A percentile compares a stretch with the other conserved stretches of the same genome.
phyloP scores from a whole-genome alignment of 768 basidiomycete species.

The Boletus reticulatus region DNA sequence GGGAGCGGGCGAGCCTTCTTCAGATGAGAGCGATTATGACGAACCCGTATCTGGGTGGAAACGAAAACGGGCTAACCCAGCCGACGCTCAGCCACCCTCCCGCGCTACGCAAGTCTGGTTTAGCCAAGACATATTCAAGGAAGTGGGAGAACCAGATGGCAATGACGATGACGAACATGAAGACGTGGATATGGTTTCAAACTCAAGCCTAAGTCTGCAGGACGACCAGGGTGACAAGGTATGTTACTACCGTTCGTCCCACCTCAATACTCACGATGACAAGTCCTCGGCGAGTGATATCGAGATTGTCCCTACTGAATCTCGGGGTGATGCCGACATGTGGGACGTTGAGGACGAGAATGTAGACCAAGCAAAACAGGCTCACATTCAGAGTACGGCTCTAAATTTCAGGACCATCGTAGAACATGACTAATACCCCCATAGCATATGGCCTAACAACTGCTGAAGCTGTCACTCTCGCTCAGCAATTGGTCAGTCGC shows the following conservation, averaged over 20 bases:
- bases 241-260: neutral
- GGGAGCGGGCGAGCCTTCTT: constrained; percentile 45
- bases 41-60: constrained; percentile 36
- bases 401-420: neutral
- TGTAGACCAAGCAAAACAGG: constrained; percentile 63
- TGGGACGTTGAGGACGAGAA: constrained; percentile 85
- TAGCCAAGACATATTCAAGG: constrained; percentile 85
- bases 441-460: constrained; percentile 81
- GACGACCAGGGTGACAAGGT: constrained; percentile 31
- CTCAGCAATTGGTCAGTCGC: constrained; percentile 88
- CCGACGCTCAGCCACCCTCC: constrained; percentile 37
- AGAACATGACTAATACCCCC: constrained; percentile 1
- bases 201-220: constrained; percentile 32
- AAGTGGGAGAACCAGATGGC: constrained; percentile 37
- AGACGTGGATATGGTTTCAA: constrained; percentile 26
- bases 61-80: constrained; percentile 35
- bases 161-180: constrained; percentile 28
- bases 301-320: constrained; percentile 68
- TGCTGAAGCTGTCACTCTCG: constrained; percentile 87
- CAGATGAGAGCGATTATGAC: constrained; percentile 50
- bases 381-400: constrained; percentile 63
- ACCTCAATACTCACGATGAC: constrained; percentile 10
- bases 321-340: constrained; percentile 55
- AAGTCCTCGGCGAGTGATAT: constrained; percentile 48
- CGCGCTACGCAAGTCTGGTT: constrained; percentile 89